A percentile compares a stretch with the other conserved stretches of the same genome.
Conservation (phyloP, 441 rosid genomes). For the Kokia cookei region DNA sequence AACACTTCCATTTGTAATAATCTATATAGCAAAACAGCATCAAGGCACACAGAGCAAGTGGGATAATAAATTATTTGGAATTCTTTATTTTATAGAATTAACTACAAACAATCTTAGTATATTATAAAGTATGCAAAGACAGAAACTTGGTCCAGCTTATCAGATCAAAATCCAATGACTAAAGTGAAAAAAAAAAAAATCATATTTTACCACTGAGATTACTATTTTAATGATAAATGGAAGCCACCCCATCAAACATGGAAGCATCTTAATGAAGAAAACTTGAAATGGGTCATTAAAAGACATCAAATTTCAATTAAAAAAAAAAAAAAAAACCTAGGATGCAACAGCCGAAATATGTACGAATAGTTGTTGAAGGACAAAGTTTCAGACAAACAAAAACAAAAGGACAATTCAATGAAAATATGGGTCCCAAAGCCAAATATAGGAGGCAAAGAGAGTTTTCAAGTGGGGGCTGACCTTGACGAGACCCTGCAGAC, state of each 20-base stretch:
- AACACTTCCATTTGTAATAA: not conserved
- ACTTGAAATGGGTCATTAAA: constrained; percentile 1
- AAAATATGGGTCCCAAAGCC: not conserved
- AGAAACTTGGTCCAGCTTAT: not conserved
- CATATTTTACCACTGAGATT: not conserved
- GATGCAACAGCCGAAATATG: not conserved
- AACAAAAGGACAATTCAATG: not conserved
- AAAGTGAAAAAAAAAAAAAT: not conserved
- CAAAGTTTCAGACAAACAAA: not conserved
- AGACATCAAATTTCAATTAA: not conserved
- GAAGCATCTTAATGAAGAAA: not conserved
- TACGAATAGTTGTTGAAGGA: not conserved
- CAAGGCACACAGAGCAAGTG: not conserved
- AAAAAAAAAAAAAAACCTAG: not conserved
- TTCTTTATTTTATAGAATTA: not conserved
- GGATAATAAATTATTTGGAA: not conserved
- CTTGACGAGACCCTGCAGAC: not conserved
- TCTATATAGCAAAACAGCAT: not conserved
- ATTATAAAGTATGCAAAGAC: not conserved
- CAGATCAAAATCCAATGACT: not conserved
- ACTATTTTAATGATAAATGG: not conserved
- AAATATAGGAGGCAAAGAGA: not conserved
- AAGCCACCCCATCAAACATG: not conserved
- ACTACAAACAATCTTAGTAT: not conserved
- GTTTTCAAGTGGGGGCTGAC: not conserved